phyloP scores from a whole-genome alignment of 179 eudicot species.

The Drosera spatulata region DNA sequence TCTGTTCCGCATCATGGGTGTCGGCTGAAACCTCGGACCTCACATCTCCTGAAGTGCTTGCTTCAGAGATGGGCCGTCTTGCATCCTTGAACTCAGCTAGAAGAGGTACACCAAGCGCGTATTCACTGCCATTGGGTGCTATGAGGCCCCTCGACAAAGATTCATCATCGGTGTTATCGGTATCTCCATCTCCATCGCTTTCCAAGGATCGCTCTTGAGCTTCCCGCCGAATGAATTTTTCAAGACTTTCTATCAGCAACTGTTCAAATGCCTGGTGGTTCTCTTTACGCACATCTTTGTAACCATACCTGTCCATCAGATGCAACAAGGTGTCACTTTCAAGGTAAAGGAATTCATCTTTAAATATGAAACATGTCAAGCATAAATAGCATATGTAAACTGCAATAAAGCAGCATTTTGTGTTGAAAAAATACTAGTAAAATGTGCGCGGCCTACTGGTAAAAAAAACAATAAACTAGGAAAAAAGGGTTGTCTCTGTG shows the following conservation, averaged over 20 bases:
- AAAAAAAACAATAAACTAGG: too few species aligned
- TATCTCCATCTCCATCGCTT: constrained; percentile 71
- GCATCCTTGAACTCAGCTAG: constrained; percentile 39
- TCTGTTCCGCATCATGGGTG: constrained; percentile 54
- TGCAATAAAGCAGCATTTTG: too few species aligned
- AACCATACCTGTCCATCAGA: constrained; percentile 66
- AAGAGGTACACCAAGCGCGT: constrained; percentile 72
- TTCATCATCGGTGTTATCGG: constrained; percentile 46
- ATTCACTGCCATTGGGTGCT: constrained; percentile 84
- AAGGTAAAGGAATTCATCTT: not conserved
- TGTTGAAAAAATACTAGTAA: too few species aligned
- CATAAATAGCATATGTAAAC: too few species aligned
- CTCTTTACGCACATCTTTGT: constrained; percentile 94
- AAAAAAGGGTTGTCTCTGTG: not conserved
- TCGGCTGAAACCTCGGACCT: constrained; percentile 23
- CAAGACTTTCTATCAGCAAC: constrained; percentile 83
- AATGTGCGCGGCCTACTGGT: constrained; percentile 4
- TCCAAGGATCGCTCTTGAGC: constrained; percentile 91
- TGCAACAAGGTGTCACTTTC: not conserved
- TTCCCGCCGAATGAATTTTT: constrained; percentile 87
- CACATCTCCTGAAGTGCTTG: constrained; percentile 47
- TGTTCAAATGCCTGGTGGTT: constrained; percentile 77
- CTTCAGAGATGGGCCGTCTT: constrained; percentile 23
- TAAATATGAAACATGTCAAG: not conserved
- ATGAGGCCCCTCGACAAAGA: constrained; percentile 40